Base-by-base conservation (phyloP, 768 basidiomycete species). In the Mycena epipterygia region DNA sequence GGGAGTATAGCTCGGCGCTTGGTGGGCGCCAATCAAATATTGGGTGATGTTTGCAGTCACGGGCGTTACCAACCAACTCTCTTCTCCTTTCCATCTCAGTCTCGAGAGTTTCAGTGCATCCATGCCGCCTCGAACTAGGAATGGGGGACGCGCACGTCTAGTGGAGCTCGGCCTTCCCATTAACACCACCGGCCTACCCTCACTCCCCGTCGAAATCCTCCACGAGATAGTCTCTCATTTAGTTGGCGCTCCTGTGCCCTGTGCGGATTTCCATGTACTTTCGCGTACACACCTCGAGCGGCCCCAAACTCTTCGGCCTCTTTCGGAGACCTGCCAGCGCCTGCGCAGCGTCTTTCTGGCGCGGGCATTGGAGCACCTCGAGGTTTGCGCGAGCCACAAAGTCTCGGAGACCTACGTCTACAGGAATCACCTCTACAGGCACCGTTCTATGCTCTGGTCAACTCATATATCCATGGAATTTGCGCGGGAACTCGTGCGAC, bases 401-500 rank as follows among this genome's bases (percentile, higher is more conserved):
- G 57, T 59, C 25, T 29, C 57, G 7, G 57, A 59, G 2, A 21
- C 2, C 35, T 59, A 59, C 41, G 13, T 17, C 6, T 59, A 44
- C 41, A 44, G 37, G 37, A 39, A 39, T 8, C 37, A 39, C 37
- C 9, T 9, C 37, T 39, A 39, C 16, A 16, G 16, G 9, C 16
- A 39, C 37, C 37, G 37, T 39, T 8, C 37, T 9, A 39, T 9
- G 9, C 37, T 37, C 0, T 67, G 32, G 58, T 32, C 51, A 5
- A 74, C 67, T n/a, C 55, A 61, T 16, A 35, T 75, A 13, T 70
- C 73, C 0, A 71, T 53, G 2, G 65, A 64, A 5, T 29, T 64
- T 17, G 62, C 62, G 12, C 17, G 21, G 13, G 48, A 75, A 29
- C 63, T 76, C 25, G 44, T 73, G 17, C 37, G 64, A 16, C 72